Percentiles rank a stretch among this genome's conserved stretches.
These are phyloP conservation scores for Microsporum ferrugineum DNA, from an alignment of 2,329 filamentous ascomycete species.

Conservation along the genomic window DNA sequence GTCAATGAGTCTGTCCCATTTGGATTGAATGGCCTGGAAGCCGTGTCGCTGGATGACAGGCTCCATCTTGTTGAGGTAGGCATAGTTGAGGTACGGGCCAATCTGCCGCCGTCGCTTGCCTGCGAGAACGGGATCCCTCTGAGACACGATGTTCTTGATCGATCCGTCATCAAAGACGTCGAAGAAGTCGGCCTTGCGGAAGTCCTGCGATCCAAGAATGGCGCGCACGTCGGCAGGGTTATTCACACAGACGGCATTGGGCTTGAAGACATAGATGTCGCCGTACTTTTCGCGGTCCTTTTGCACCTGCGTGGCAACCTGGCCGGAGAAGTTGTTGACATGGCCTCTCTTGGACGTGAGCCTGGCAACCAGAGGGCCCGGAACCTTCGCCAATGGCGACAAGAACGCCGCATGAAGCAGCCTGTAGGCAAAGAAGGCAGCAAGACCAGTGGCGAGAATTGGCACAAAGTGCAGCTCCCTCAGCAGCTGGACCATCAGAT, in stretches of 20 bases:
- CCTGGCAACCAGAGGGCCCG: slow-evolving; percentile 1
- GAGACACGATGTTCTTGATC: slow-evolving; percentile 3
- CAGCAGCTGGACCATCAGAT: background rate
- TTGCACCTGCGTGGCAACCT: background rate
- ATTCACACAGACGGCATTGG: slow-evolving; percentile 3
- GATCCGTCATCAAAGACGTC: slow-evolving; percentile 2
- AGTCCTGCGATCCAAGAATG: slow-evolving; percentile 2
- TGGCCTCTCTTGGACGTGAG: slow-evolving; percentile 1
- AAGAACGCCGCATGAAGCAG: background rate
- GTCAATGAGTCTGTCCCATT: slow-evolving; percentile 1
- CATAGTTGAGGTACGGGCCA: slow-evolving; percentile 5
- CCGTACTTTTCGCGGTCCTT: background rate
- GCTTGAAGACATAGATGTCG: slow-evolving; percentile 4
- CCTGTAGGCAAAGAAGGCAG: background rate
- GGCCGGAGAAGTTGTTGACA: slow-evolving; percentile 3
- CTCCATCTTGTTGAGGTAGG: slow-evolving; percentile 3
- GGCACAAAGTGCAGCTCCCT: background rate
- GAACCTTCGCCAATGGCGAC: background rate
- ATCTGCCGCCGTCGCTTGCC: background rate
- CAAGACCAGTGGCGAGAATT: background rate
- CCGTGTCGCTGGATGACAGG: slow-evolving; percentile 1
- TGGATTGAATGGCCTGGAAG: background rate
- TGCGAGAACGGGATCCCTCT: background rate
- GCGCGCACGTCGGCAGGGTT: slow-evolving; percentile 1
- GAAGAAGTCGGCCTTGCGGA: slow-evolving; percentile 3